These are phyloP conservation scores for Rhizophagus sp. DNA, from an alignment of 192 early-diverging fungal species.

Conservation along the genomic window DNA sequence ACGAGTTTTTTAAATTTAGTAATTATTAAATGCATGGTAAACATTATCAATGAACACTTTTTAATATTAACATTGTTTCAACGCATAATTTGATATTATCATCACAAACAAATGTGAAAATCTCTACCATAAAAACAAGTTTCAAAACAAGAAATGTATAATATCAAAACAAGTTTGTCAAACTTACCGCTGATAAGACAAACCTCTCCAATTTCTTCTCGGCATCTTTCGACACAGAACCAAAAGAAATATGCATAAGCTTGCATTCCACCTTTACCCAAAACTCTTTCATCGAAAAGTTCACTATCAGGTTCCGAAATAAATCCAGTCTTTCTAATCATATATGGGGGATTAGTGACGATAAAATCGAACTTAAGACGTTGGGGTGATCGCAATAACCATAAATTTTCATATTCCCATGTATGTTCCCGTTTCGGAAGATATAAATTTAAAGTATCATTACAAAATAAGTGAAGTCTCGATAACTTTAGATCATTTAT, in stretches of 20 bases:
- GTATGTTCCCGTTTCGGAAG: conserved; percentile 33
- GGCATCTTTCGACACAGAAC: conserved; percentile 53
- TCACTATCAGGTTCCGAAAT: conserved; percentile 49
- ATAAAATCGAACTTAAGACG: conserved; percentile 54
- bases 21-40: not conserved
- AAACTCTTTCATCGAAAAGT: conserved; percentile 49
- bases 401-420: conserved; percentile 48
- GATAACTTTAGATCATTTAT: conserved; percentile 26
- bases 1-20: not conserved
- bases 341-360: conserved; percentile 64
- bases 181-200: conserved; percentile 56
- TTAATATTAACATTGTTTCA: not conserved
- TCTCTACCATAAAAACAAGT: conserved; percentile 6
- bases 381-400: conserved; percentile 40
- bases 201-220: conserved; percentile 43
- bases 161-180: not conserved
- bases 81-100: not conserved
- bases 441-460: conserved; percentile 52
- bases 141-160: not conserved
- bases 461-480: conserved; percentile 51
- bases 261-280: conserved; percentile 55
- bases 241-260: conserved; percentile 63
- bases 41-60: not conserved
- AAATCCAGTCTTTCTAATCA: conserved; percentile 60
- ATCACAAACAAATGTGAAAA: not conserved